Evolutionary conservation across 2,329 filamentous ascomycete genomes (phyloP), one percentile per base, ranked within the genome.

Genomic region (Aspergillus japonicus): DNA sequence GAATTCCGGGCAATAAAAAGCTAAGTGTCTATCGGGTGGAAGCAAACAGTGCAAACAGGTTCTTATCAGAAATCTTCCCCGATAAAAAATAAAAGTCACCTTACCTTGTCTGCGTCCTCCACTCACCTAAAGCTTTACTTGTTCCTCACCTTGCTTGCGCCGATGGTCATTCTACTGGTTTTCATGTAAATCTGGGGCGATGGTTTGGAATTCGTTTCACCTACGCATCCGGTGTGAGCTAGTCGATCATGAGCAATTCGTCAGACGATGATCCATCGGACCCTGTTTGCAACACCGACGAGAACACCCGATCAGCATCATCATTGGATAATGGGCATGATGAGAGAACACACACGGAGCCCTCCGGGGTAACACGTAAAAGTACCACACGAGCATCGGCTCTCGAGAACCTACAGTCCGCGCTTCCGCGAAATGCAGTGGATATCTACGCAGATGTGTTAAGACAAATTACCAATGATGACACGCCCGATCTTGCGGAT

Each of bases 391-490:
- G 63, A 8, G 57, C 51, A 26, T 54, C 60, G 24, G 60, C 59
- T 14, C 57, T 66, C 11, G 59, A 60, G 21, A 50, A 55, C n/a
- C 48, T 68, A 33, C 58, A 57, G 14, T 44, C n/a, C 49, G 59
- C 61, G 60, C 57, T 81, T 6, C 74, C 75, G 33, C 67, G 67
- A n/a, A 72, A 70, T n/a, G 83, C 83, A 61, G 80, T 77, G 58
- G 77, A 82, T 47, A 74, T 76, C 24, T 87, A 87, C 65, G 74
- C 77, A 19, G 64, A 78, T 14, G 63, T 86, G 1, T 73, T 85
- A 31, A 88, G 90, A 64, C 74, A 78, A 23, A 83, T 85, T 29
- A 85, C 89, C 56, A 72, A 80, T n/a, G 69, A 69, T 29, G 24
- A 65, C 16, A 16, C 59, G n/a, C 56, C 59, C n/a, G 50, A 50